phyloP scores from a whole-genome alignment of 2,329 filamentous ascomycete genomes.

The Xenosphaeropsis pyriputrescens region DNA sequence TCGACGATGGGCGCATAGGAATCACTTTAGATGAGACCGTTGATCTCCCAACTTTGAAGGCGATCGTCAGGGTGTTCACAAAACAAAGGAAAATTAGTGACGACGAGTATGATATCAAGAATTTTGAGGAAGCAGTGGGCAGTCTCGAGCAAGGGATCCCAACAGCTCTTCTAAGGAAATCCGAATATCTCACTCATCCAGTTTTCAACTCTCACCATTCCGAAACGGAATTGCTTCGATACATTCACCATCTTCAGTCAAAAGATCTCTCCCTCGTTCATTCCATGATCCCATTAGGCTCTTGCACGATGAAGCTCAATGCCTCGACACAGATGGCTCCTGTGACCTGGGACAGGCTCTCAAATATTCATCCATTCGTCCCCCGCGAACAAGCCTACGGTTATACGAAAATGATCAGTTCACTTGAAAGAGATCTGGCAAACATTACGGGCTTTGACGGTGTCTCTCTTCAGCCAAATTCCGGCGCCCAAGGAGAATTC shows the following conservation, averaged over 20 bases:
- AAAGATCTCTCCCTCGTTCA: constrained; percentile 90
- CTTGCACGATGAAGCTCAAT: constrained; percentile 98
- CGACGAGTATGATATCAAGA: too few relatives aligned
- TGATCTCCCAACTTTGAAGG: constrained; percentile 35
- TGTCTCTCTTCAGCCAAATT: constrained; percentile 89
- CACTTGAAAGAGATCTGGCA: constrained; percentile 62
- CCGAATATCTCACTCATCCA: constrained; percentile 69
- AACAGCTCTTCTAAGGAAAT: constrained; percentile 50
- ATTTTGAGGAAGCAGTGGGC: too few relatives aligned
- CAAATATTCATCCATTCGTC: constrained; percentile 70
- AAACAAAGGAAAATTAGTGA: constrained; percentile 13
- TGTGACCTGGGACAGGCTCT: constrained; percentile 61
- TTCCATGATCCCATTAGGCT: constrained; percentile 94
- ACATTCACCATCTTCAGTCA: constrained; percentile 85
- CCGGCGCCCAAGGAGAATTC: constrained; percentile 90
- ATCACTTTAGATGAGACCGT: constrained; percentile 72
- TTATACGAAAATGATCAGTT: constrained; percentile 54
- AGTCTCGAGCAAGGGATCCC: constrained; percentile 35
- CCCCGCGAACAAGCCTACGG: constrained; percentile 48
- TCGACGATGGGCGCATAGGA: constrained; percentile 45
- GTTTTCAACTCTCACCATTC: constrained; percentile 94
- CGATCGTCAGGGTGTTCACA: constrained; percentile 41
- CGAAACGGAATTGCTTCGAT: constrained; percentile 85
- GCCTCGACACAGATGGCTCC: constrained; percentile 87
- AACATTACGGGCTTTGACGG: constrained; percentile 81